phyloP scores from a whole-genome alignment of 306 rosid species.

The Malus fusca region DNA sequence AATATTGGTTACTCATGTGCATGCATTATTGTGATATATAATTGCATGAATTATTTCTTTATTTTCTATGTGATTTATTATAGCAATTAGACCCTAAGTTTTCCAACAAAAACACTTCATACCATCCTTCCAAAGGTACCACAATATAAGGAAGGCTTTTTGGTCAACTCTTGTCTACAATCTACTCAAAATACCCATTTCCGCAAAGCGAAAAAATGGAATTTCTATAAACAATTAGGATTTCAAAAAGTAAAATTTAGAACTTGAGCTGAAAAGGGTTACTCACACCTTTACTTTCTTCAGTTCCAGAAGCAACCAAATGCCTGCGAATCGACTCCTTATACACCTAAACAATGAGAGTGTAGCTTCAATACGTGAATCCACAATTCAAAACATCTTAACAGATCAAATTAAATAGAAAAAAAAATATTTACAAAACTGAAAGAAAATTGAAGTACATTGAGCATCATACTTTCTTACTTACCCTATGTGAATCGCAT shows the following conservation, averaged over 20 bases:
- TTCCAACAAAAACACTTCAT: background rate
- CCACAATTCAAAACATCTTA: background rate
- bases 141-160: background rate
- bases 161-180: background rate
- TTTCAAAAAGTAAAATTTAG: background rate
- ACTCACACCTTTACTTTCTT: slow-evolving; percentile 27
- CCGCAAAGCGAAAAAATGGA: background rate
- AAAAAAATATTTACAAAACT: background rate
- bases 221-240: background rate
- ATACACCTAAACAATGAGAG: slow-evolving; percentile 20
- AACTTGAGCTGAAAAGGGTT: background rate
- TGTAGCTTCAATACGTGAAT: slow-evolving; percentile 1
- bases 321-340: slow-evolving; percentile 18
- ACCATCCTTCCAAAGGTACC: background rate
- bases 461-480: slow-evolving; percentile 8
- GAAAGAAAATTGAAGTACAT: background rate
- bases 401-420: background rate
- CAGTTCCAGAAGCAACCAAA: slow-evolving; percentile 22
- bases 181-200: background rate
- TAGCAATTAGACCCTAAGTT: no score
- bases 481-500: slow-evolving; percentile 34
- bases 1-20: no score
- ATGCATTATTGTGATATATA: no score
- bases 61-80: no score
- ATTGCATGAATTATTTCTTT: no score